Conservation (phyloP, 2,329 filamentous ascomycete genomes). For the Phialophora verrucosa region DNA sequence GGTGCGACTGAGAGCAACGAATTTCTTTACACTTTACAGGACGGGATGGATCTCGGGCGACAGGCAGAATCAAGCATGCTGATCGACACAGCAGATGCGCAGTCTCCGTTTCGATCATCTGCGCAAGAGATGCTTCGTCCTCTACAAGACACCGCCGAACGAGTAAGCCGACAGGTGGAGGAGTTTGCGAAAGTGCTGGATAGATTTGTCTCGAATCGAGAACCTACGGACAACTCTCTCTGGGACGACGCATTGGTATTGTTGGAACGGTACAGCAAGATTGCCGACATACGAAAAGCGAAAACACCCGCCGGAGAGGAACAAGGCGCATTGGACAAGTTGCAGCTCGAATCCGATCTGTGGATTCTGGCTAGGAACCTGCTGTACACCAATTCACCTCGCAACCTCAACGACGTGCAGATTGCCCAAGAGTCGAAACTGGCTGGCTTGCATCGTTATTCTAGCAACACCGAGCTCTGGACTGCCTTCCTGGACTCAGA, state of each 20-base stretch:
- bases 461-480: conserved; percentile 68
- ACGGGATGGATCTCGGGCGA: background rate
- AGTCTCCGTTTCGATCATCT: conserved; percentile 34
- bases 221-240: conserved; percentile 45
- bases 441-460: conserved; percentile 60
- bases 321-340: conserved; percentile 60
- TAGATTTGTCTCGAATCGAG: conserved; percentile 62
- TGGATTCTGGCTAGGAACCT: conserved; percentile 70
- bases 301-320: conserved; percentile 36
- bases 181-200: conserved; percentile 84
- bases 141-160: conserved; percentile 68
- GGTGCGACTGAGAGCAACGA: conserved; percentile 26
- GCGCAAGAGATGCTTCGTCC: conserved; percentile 62
- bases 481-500: conserved; percentile 76
- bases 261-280: conserved; percentile 66
- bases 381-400: conserved; percentile 73
- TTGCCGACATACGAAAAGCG: conserved; percentile 55
- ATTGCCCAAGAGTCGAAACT: conserved; percentile 49
- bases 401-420: conserved; percentile 49
- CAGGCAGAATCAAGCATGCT: conserved; percentile 40
- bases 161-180: conserved; percentile 81
- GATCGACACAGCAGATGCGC: conserved; percentile 36
- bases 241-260: conserved; percentile 72
- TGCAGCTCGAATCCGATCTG: conserved; percentile 84
- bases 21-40: conserved; percentile 3